Base-by-base conservation (phyloP, 768 basidiomycete species). In the Kwoniella sp. region DNA sequence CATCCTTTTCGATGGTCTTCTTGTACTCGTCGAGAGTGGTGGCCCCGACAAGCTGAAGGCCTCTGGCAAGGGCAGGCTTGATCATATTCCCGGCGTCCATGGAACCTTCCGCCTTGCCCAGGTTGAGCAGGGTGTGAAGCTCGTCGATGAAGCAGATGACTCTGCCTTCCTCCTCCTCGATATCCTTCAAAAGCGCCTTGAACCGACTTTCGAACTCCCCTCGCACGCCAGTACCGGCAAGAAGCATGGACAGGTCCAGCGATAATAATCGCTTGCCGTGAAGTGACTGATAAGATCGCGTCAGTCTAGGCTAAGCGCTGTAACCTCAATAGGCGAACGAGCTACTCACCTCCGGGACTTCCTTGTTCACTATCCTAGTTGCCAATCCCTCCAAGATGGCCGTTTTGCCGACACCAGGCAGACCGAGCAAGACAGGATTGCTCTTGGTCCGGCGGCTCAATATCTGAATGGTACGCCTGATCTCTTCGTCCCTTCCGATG, bases 111-210 rank as follows among this genome's bases (percentile, higher is more conserved):
- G 87, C 80, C 72, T 92, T 92, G 0, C 90, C 90, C 6, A 93
- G 80, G 49, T 90, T 87, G 29, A 69, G 50, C 17, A 69, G 36
- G 5, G 62, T 69, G 36, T 69, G 90, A 46, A 93, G 84, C 82
- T 93, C 89, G 62, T 92, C 90, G 46, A 93, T 91, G 75, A 93
- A 93, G 67, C 87, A 89, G 31, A 92, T 92, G 7, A 89, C 84
- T 37, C 85, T 83, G 17, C 86, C 84, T 36, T 67, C 63, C 77
- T 89, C 86, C 39, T 63, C 70, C 69, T 91, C 89, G 51, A 95
- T 92, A 65, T 95, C 90, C 23, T 81, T 81, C n/a, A 93, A 77
- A 1, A 95, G 78, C 0, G 83, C 85, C 71, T 92, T 91, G 80
- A 92, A 91, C 62, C 89, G 89, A 71, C 89, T 88, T 62, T 95